Conservation (phyloP, 2,329 filamentous ascomycete species). For the Aureobasidium sp. region DNA sequence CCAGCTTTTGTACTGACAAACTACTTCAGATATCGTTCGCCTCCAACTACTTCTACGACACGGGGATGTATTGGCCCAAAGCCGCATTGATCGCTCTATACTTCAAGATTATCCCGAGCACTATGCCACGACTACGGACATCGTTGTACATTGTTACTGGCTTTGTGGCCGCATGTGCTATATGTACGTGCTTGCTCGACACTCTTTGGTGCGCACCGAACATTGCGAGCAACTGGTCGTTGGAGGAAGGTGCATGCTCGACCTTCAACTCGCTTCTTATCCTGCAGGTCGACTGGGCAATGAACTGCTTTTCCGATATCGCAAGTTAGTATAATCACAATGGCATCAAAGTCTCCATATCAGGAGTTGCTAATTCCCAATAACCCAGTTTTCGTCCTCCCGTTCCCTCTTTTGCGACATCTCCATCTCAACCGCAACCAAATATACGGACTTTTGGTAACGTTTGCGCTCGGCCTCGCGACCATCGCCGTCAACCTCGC, state of each 20-base stretch:
- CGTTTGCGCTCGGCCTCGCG: neutral
- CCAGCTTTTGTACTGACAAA: neutral
- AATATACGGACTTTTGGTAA: neutral
- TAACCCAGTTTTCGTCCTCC: constrained; percentile 4
- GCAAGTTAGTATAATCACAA: neutral
- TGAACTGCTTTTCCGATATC: neutral
- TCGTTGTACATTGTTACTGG: neutral
- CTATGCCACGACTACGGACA: neutral
- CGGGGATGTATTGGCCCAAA: constrained; percentile 6
- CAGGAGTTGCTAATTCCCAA: neutral
- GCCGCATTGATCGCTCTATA: neutral
- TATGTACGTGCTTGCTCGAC: neutral
- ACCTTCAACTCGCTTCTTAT: neutral
- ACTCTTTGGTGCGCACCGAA: constrained; percentile 2
- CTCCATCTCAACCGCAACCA: neutral
- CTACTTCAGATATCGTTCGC: neutral
- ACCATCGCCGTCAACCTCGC: constrained; percentile 6
- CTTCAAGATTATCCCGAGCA: constrained; percentile 6
- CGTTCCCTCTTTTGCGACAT: neutral
- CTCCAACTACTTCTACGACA: constrained; percentile 8
- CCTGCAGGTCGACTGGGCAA: constrained; percentile 1
- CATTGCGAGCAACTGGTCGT: neutral
- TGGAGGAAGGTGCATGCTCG: constrained; percentile 6
- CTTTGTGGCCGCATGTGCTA: neutral
- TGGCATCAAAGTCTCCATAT: neutral